Evolutionary conservation across 768 basidiomycete genomes (phyloP).

Genomic region (Peribolospora baueri): DNA sequence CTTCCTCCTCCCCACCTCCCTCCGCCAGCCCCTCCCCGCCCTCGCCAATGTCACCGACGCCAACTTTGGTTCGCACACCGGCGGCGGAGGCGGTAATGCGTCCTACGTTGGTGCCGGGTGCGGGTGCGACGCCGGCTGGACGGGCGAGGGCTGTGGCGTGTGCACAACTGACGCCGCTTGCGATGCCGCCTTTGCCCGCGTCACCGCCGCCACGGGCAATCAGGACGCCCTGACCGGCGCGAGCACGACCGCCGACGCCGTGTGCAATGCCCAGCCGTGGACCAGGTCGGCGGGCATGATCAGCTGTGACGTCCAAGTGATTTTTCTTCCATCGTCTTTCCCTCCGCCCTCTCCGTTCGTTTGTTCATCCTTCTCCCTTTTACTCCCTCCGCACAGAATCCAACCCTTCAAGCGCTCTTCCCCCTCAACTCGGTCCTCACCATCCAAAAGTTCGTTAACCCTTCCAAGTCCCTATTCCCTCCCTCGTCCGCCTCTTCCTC

Average conservation of each 20-base stretch:
- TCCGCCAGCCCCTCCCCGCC: slow-evolving; percentile 23
- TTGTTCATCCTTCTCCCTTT: neutral
- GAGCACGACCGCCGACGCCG: slow-evolving; percentile 35
- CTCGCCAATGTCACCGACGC: neutral
- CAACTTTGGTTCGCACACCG: neutral
- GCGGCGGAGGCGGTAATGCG: slow-evolving; percentile 22
- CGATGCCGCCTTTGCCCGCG: slow-evolving; percentile 32
- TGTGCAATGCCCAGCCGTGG: slow-evolving; percentile 42
- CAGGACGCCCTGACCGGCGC: neutral
- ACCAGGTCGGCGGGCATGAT: slow-evolving; percentile 61
- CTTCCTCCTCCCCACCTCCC: slow-evolving; percentile 37
- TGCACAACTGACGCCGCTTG: slow-evolving; percentile 46
- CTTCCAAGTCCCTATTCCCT: slow-evolving; percentile 42
- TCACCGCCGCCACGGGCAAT: neutral
- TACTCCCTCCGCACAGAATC: slow-evolving; percentile 32
- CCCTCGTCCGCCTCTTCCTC: slow-evolving; percentile 15
- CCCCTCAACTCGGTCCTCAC: slow-evolving; percentile 48
- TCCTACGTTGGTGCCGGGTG: slow-evolving; percentile 48
- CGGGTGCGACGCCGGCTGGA: slow-evolving; percentile 49
- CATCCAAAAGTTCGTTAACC: slow-evolving; percentile 49
- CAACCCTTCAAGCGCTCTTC: slow-evolving; percentile 52
- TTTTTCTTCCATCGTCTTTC: slow-evolving; percentile 16
- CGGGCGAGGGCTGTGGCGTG: slow-evolving; percentile 43
- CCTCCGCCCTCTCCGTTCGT: neutral
- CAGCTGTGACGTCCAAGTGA: slow-evolving; percentile 57